These are phyloP conservation scores for Fraxinus anomala DNA, from an alignment of 257 asterid species.

Conservation along the genomic window DNA sequence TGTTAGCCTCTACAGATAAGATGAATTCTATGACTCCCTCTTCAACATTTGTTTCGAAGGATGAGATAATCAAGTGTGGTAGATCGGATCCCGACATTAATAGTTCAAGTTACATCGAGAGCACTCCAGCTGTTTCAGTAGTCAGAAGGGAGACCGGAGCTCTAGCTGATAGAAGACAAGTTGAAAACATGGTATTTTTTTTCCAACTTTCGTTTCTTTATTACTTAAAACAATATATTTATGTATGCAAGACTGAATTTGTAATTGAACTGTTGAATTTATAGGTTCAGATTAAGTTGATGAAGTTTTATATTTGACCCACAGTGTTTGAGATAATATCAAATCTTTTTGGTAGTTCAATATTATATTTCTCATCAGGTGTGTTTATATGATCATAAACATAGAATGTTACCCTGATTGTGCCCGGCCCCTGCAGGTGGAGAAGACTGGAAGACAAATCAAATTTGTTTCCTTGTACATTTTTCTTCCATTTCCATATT, in stretches of 20 bases:
- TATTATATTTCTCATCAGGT: not conserved
- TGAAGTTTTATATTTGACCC: not conserved
- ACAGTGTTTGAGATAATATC: not conserved
- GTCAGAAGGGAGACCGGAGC: conserved; percentile 40
- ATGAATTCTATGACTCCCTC: conserved; percentile 31
- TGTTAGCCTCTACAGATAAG: conserved; percentile 35
- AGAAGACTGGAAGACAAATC: not conserved
- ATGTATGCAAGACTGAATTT: conserved; percentile 10
- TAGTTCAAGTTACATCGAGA: conserved; percentile 33
- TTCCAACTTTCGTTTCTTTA: conserved; percentile 15
- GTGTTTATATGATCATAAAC: not conserved
- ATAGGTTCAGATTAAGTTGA: not conserved
- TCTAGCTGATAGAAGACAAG: conserved; percentile 38
- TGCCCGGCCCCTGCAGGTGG: not conserved
- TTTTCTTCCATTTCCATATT: not conserved
- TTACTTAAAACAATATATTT: conserved; percentile 16
- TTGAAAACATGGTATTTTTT: conserved; percentile 52
- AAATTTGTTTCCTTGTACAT: not conserved
- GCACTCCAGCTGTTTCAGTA: conserved; percentile 30
- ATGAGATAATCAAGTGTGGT: conserved; percentile 34
- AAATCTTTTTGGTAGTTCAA: not conserved
- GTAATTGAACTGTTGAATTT: not conserved
- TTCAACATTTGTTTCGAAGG: conserved; percentile 30
- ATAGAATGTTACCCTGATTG: not conserved
- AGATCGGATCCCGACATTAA: conserved; percentile 33